These are phyloP conservation scores for Protea cynaroides DNA, from an alignment of 164 flowering plant genomes.

Conservation along the genomic window DNA sequence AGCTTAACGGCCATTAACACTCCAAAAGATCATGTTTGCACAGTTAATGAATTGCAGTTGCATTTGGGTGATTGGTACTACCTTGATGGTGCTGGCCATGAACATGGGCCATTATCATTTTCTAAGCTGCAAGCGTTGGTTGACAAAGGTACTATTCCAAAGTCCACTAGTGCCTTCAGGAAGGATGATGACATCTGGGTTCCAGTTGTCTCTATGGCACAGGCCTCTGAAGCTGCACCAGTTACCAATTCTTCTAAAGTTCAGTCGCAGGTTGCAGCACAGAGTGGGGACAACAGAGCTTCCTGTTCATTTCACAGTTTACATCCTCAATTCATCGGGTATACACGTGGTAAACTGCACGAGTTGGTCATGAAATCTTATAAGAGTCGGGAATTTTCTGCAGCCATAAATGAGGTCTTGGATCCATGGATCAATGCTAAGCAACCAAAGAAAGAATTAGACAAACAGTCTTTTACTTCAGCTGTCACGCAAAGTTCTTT, in stretches of 20 bases:
- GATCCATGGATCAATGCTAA: conserved; percentile 88
- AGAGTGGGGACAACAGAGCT: conserved; percentile 10
- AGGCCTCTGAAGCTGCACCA: conserved; percentile 25
- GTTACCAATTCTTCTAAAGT: conserved; percentile 23
- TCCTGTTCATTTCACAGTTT: conserved; percentile 46
- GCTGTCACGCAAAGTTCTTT: conserved; percentile 13
- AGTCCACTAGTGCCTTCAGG: conserved; percentile 73
- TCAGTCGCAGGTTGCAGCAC: conserved; percentile 16
- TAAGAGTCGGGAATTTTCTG: conserved; percentile 88
- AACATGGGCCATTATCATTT: conserved; percentile 72
- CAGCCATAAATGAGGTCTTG: conserved; percentile 87
- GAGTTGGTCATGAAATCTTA: conserved; percentile 94
- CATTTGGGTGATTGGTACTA: conserved; percentile 93
- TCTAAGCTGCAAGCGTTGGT: conserved; percentile 57
- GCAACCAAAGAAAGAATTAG: conserved; percentile 82
- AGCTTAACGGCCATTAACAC: conserved; percentile 27
- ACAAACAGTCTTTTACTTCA: conserved; percentile 32
- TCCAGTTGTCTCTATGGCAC: conserved; percentile 43
- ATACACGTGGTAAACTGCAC: conserved; percentile 84
- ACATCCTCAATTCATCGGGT: conserved; percentile 93
- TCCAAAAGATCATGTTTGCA: conserved; percentile 67
- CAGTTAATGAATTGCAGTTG: conserved; percentile 60
- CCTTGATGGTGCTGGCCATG: conserved; percentile 92
- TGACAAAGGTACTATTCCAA: conserved; percentile 57
- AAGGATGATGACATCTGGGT: conserved; percentile 86